phyloP scores from a whole-genome alignment of 306 rosid genomes.

The Abrus precatorius region DNA sequence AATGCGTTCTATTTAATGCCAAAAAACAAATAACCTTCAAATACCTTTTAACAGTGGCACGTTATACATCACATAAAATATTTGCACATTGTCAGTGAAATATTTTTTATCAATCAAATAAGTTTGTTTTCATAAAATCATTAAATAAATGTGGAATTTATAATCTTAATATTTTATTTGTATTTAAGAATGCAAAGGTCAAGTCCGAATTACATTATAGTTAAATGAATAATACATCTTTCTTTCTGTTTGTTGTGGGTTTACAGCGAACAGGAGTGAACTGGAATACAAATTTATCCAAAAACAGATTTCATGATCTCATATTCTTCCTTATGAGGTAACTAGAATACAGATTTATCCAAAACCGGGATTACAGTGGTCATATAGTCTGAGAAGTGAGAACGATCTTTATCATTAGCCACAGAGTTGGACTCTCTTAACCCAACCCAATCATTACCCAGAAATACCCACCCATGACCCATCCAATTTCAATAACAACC shows the following conservation, averaged over 20 bases:
- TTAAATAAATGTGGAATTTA: no score
- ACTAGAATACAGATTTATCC: conserved; percentile 23
- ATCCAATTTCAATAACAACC: conserved; percentile 17
- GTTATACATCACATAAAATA: not conserved
- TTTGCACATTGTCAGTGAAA: not conserved
- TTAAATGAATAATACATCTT: conserved; percentile 18
- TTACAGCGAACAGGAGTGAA: not conserved
- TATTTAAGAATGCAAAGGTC: not conserved
- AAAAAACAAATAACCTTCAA: no score
- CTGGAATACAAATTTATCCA: conserved; percentile 15
- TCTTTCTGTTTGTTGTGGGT: not conserved
- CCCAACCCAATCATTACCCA: conserved; percentile 55
- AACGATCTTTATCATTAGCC: conserved; percentile 2
- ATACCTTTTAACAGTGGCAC: no score
- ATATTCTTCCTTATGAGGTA: not conserved
- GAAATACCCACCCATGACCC: conserved; percentile 23
- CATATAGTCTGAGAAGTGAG: not conserved
- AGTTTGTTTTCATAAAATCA: no score
- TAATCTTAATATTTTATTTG: not conserved
- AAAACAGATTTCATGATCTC: not conserved
- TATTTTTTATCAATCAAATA: no score
- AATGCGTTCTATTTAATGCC: not conserved
- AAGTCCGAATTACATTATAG: not conserved
- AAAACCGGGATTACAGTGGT: not conserved
- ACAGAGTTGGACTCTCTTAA: conserved; percentile 44